These are phyloP conservation scores for Geosmithia morbida DNA, from an alignment of 2,329 filamentous ascomycete genomes.

Conservation along the genomic window DNA sequence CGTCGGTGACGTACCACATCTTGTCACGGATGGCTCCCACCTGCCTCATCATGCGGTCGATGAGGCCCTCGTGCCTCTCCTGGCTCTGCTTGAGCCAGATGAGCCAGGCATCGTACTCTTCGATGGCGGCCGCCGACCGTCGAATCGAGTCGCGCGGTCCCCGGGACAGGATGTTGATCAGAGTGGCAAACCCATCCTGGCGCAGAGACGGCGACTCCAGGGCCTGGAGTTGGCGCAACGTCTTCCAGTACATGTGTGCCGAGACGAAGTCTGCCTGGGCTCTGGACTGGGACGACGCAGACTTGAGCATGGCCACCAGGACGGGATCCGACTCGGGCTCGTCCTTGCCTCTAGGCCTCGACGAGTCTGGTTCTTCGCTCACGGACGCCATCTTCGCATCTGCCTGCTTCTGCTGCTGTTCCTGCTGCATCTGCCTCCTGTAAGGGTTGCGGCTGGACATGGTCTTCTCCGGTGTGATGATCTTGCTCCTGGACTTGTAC, in stretches of 20 bases:
- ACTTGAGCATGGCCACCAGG: slow-evolving; percentile 59
- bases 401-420: not conserved
- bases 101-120: slow-evolving; percentile 70
- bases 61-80: slow-evolving; percentile 58
- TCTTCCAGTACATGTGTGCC: slow-evolving; percentile 75
- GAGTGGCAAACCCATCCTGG: slow-evolving; percentile 53
- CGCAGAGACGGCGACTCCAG: slow-evolving; percentile 46
- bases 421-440: slow-evolving; percentile 17
- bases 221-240: slow-evolving; percentile 56
- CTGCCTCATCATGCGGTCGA: slow-evolving; percentile 60
- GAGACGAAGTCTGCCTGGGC: slow-evolving; percentile 71
- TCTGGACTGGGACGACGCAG: slow-evolving; percentile 62
- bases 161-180: slow-evolving; percentile 60
- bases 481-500: slow-evolving; percentile 44
- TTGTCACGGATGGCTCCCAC: slow-evolving; percentile 74
- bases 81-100: slow-evolving; percentile 74
- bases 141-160: slow-evolving; percentile 56
- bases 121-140: slow-evolving; percentile 55
- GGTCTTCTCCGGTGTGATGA: slow-evolving; percentile 34
- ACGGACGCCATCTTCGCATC: not conserved
- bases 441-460: slow-evolving; percentile 46
- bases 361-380: not conserved
- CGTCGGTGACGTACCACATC: slow-evolving; percentile 97
- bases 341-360: not conserved
- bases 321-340: slow-evolving; percentile 28